phyloP scores from a whole-genome alignment of 257 asterid genomes.

The Solanum chiquidenum region DNA sequence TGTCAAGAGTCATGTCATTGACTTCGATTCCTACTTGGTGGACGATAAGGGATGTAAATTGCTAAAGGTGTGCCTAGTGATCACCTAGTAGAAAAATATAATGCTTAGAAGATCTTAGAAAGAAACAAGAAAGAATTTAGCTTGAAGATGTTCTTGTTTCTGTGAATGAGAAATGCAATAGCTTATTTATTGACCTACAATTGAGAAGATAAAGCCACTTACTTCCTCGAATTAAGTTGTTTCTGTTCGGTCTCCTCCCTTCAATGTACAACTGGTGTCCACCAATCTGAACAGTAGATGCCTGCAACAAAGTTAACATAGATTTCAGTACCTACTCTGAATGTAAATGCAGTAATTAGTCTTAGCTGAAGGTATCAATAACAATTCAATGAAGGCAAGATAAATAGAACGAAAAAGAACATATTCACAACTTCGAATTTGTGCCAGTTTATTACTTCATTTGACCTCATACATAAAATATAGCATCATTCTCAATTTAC shows the following conservation, averaged over 20 bases:
- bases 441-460: not conserved
- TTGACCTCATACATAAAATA: not conserved
- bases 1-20: not conserved
- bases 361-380: not conserved
- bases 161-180: not conserved
- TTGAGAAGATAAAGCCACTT: slow-evolving; percentile 16
- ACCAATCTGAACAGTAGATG: slow-evolving; percentile 63
- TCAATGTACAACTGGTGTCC: slow-evolving; percentile 79
- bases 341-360: not conserved
- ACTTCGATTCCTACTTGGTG: not conserved
- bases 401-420: no score
- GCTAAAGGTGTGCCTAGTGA: not conserved
- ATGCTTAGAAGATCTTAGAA: not conserved
- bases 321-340: not conserved
- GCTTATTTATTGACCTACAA: not conserved
- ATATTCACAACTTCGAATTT: not conserved
- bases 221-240: slow-evolving; percentile 67
- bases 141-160: not conserved
- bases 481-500: not conserved
- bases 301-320: slow-evolving; percentile 31
- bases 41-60: not conserved
- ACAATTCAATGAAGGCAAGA: not conserved
- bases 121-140: not conserved
- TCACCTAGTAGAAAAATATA: not conserved
- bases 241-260: slow-evolving; percentile 90